Percentiles rank a stretch among this genome's conserved stretches.
These are phyloP conservation scores for Bidens hawaiensis DNA, from an alignment of 140 eudicot genomes.

Conservation along the genomic window DNA sequence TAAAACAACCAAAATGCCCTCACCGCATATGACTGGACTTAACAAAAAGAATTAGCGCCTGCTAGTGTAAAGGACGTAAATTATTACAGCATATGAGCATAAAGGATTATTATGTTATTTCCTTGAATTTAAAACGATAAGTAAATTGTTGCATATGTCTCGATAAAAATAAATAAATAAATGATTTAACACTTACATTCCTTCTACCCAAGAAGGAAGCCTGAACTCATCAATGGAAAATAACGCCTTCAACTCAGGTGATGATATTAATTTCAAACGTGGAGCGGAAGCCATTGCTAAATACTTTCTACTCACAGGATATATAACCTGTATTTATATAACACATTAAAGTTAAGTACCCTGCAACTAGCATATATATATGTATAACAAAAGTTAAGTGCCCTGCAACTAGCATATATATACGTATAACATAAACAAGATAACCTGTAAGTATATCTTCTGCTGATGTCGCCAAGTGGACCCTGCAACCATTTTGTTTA, in stretches of 20 bases:
- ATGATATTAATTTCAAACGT: conserved; percentile 72
- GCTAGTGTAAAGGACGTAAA: no score
- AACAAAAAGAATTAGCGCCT: no score
- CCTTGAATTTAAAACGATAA: no score
- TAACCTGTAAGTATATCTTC: conserved; percentile 84
- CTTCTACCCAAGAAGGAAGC: conserved; percentile 88
- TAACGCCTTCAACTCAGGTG: conserved; percentile 71
- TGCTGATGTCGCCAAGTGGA: conserved; percentile 77
- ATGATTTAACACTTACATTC: conserved; percentile 53
- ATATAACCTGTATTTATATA: conserved; percentile 48
- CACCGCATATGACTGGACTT: no score
- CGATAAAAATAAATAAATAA: background rate
- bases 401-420: no score
- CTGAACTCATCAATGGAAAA: conserved; percentile 84
- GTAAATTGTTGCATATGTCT: background rate
- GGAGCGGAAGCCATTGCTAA: conserved; percentile 56
- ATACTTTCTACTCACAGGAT: conserved; percentile 70
- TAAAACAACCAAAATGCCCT: no score
- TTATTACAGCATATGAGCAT: no score
- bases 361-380: no score
- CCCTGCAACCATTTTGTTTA: conserved; percentile 68
- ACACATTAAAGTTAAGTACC: background rate
- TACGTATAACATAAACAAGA: background rate
- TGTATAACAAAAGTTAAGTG: no score
- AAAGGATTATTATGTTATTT: no score